Evolutionary conservation across 2,329 filamentous ascomycete species (phyloP), one percentile per base, ranked within the genome.

Genomic region (Daldinia sp.): DNA sequence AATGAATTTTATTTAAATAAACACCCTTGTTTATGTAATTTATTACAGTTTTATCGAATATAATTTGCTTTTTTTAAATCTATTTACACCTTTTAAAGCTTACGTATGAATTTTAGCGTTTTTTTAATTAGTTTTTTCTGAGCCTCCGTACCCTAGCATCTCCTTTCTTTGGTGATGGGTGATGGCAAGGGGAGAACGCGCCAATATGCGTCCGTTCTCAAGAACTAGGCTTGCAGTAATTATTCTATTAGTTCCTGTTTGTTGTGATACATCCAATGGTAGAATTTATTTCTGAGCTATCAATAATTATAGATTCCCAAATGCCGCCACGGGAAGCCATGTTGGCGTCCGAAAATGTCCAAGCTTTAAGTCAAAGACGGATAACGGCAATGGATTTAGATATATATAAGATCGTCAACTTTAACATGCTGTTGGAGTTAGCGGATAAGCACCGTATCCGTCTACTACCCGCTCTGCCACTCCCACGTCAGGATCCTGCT

Each of bases 401-500:
- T 18, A 54, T 23, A 55, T 37, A 55, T 39, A 57, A 66, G 63
- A 69, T 69, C 60, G 54, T 44, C 63, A 60, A 63, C 44, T 39
- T 56, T 69, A 67, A 44, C 63, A 46, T 42, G 44, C n/a, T 59
- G 10, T 60, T 60, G 12, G 42, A 55, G 53, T 30, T 30, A 18
- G 54, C 51, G 46, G 55, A 63, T 54, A 50, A 50, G 57, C 56
- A 56, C 33, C 60, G 18, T 54, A 30, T 66, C 60, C 66, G 39
- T 66, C 41, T 54, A 20, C 54, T 54, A 55, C 61, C 51, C 58
- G 54, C 48, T 35, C 54, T 53, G 59, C 63, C 44, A 56, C 55
- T 59, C 57, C 67, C 57, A 57, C 15, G 41, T 62, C 33, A 44
- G 51, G 55, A 67, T 67, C 67, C 64, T 64, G n/a, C 30, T 62